phyloP scores from a whole-genome alignment of 2,329 filamentous ascomycete genomes.

The Plectosphaerella cucumerina region DNA sequence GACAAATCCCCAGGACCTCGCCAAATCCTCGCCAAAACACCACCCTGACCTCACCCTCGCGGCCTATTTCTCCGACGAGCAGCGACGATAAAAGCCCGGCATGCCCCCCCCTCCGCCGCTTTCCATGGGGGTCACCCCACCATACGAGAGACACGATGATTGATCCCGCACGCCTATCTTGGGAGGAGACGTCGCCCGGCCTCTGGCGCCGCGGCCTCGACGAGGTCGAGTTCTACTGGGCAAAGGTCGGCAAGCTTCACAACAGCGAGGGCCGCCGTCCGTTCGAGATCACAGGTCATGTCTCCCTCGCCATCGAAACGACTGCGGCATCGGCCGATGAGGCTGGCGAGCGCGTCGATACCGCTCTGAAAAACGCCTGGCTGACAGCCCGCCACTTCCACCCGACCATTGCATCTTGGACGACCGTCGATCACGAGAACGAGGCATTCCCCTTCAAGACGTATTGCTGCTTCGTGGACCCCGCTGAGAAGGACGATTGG shows the following conservation, averaged over 20 bases:
- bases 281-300: neutral
- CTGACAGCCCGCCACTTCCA: neutral
- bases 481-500: slow-evolving; percentile 16
- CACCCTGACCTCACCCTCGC: too few species aligned
- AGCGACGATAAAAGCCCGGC: too few species aligned
- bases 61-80: too few species aligned
- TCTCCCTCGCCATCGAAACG: neutral
- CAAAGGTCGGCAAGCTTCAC: neutral
- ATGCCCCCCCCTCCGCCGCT: too few species aligned
- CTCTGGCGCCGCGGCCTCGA: neutral
- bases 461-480: neutral
- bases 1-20: too few species aligned
- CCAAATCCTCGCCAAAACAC: too few species aligned
- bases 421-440: neutral
- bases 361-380: neutral
- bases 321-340: neutral
- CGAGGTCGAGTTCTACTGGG: neutral
- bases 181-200: neutral
- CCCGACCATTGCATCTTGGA: neutral
- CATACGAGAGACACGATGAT: neutral
- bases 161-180: neutral
- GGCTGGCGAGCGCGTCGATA: neutral
- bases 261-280: neutral
- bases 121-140: too few species aligned
- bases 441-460: neutral